Conservation (phyloP, 2,329 filamentous ascomycete genomes). For the Fusarium udum region DNA sequence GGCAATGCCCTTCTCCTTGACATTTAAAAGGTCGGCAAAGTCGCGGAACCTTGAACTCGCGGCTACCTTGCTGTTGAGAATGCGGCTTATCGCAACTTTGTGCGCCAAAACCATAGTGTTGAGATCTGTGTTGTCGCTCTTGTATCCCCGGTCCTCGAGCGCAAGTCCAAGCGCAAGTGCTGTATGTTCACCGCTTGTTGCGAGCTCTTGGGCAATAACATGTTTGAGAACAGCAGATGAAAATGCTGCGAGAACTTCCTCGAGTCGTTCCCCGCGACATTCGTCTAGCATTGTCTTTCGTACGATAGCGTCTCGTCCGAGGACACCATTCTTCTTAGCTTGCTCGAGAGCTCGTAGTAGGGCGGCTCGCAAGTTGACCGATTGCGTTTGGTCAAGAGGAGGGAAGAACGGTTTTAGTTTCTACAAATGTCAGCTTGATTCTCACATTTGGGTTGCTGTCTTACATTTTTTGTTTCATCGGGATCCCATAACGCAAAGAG, state of each 20-base stretch:
- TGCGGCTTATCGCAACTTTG: slow-evolving; percentile 69
- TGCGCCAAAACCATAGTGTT: slow-evolving; percentile 78
- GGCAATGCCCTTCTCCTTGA: slow-evolving; percentile 68
- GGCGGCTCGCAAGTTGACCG: slow-evolving; percentile 86
- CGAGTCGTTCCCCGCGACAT: slow-evolving; percentile 89
- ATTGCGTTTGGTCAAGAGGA: slow-evolving; percentile 88
- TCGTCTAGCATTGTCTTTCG: slow-evolving; percentile 97
- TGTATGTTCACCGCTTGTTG: slow-evolving; percentile 51
- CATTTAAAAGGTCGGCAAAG: slow-evolving; percentile 71
- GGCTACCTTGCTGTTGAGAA: slow-evolving; percentile 68
- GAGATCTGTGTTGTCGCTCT: slow-evolving; percentile 63
- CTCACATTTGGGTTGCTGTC: slow-evolving; percentile 10
- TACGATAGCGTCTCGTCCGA: slow-evolving; percentile 82
- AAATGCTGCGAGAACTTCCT: slow-evolving; percentile 85
- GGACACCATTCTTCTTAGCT: slow-evolving; percentile 84
- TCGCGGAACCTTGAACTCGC: slow-evolving; percentile 67
- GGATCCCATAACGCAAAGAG: slow-evolving; percentile 87
- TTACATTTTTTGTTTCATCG: slow-evolving; percentile 76
- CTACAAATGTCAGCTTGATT: slow-evolving; percentile 53
- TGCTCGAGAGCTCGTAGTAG: slow-evolving; percentile 84
- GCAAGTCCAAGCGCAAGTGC: slow-evolving; percentile 65
- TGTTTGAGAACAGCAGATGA: slow-evolving; percentile 85
- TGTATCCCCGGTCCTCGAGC: slow-evolving; percentile 67
- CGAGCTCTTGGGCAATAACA: slow-evolving; percentile 58
- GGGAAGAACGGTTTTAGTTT: slow-evolving; percentile 93